Conservation (phyloP, 2,329 filamentous ascomycete species). For the Rutstroemia sp. region DNA sequence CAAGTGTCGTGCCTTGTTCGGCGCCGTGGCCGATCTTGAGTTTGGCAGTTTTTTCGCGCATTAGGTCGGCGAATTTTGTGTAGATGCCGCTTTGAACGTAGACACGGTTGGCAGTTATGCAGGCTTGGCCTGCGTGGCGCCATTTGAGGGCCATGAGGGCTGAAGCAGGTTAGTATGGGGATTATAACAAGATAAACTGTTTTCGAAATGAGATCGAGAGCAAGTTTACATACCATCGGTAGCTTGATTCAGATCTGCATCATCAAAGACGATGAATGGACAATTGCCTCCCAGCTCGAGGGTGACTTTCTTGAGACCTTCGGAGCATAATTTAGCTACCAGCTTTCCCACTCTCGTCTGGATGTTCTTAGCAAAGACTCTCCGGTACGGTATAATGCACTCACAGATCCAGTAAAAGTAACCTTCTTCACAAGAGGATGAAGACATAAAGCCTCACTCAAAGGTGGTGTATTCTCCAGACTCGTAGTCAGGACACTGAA, state of each 20-base stretch:
- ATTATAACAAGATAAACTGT: background rate
- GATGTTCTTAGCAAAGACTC: background rate
- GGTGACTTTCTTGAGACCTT: constrained; percentile 56
- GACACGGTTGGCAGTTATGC: constrained; percentile 57
- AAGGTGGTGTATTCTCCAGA: constrained; percentile 44
- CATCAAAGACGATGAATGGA: constrained; percentile 57
- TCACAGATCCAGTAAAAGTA: constrained; percentile 48
- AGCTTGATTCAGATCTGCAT: constrained; percentile 54
- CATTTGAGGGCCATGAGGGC: constrained; percentile 43
- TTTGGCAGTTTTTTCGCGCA: constrained; percentile 43
- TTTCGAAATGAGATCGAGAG: no score
- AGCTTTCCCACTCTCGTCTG: constrained; percentile 53
- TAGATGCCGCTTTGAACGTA: constrained; percentile 58
- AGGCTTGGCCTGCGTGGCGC: constrained; percentile 56
- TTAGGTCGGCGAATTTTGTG: constrained; percentile 49
- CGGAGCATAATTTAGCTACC: constrained; percentile 50
- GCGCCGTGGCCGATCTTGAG: constrained; percentile 57
- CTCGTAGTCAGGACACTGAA: constrained; percentile 55
- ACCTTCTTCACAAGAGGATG: constrained; percentile 55
- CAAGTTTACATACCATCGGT: constrained; percentile 33
- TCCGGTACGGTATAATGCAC: background rate
- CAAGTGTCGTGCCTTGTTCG: constrained; percentile 49
- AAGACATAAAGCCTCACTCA: constrained; percentile 47
- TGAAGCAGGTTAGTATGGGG: background rate
- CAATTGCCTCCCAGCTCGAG: constrained; percentile 60